These are phyloP conservation scores for Botrytis fragariae DNA, from an alignment of 2,329 filamentous ascomycete species.

Conservation along the genomic window DNA sequence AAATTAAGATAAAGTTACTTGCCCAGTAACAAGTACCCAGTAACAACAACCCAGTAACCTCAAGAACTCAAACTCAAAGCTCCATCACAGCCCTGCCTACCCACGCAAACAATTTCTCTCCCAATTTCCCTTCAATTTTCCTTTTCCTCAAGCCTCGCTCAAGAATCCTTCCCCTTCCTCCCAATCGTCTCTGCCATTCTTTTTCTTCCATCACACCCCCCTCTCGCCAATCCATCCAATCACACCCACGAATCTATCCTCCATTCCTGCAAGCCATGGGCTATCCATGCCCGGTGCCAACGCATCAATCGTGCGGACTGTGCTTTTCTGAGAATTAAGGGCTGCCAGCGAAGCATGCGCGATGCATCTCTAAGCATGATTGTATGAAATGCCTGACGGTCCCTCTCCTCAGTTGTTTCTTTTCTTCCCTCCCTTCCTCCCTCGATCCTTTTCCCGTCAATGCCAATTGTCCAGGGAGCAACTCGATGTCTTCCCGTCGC, in stretches of 20 bases:
- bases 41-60: not conserved
- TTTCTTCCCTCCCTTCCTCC: not conserved
- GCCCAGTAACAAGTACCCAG: no score
- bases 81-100: not conserved
- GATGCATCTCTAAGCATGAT: not conserved
- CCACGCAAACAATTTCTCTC: no score
- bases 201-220: conserved; percentile 2
- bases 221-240: conserved; percentile 11
- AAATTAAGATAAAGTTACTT: not conserved
- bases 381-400: not conserved
- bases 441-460: not conserved
- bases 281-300: conserved; percentile 28
- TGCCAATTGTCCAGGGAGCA: not conserved
- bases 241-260: not conserved
- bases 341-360: conserved; percentile 18
- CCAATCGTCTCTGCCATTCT: not conserved
- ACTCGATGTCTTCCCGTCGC: not conserved
- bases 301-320: conserved; percentile 33
- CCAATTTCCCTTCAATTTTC: not conserved
- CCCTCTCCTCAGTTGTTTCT: not conserved
- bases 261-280: conserved; percentile 18
- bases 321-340: conserved; percentile 4
- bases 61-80: not conserved
- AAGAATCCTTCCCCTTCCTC: not conserved
- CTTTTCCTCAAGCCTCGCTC: not conserved